Conservation (phyloP, 2,329 filamentous ascomycete genomes). For the Exophiala aquamarina region DNA sequence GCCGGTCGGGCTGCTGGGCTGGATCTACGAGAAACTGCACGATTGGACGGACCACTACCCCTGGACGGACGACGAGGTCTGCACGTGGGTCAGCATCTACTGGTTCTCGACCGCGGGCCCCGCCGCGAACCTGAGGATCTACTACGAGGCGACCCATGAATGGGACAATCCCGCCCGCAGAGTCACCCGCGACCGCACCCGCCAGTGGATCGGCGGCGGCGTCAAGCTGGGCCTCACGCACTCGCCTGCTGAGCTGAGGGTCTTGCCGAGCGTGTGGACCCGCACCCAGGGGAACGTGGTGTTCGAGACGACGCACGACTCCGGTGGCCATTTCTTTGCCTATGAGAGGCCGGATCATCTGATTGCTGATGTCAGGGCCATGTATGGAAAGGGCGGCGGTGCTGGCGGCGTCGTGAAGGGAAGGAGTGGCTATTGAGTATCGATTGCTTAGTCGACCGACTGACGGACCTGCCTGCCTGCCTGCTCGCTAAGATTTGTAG, state of each 20-base stretch:
- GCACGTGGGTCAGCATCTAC: constrained; percentile 74
- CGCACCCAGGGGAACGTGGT: constrained; percentile 53
- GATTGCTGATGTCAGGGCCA: constrained; percentile 45
- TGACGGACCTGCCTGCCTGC: too few species aligned
- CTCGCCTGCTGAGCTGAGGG: constrained; percentile 52
- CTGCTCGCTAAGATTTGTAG: too few species aligned
- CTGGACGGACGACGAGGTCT: constrained; percentile 74
- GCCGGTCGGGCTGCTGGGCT: constrained; percentile 69
- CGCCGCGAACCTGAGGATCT: constrained; percentile 66
- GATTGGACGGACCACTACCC: constrained; percentile 72
- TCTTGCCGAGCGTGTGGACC: constrained; percentile 52
- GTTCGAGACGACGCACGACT: constrained; percentile 42
- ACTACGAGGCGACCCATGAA: constrained; percentile 64
- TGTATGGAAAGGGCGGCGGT: constrained; percentile 47
- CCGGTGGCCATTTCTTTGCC: constrained; percentile 55
- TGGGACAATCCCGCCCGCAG: constrained; percentile 21
- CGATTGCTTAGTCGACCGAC: neutral
- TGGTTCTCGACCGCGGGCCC: constrained; percentile 69
- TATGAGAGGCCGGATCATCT: constrained; percentile 51
- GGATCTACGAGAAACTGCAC: constrained; percentile 79
- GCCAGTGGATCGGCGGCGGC: constrained; percentile 33
- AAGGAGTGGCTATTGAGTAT: constrained; percentile 34
- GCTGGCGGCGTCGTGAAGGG: constrained; percentile 35
- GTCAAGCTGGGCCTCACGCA: constrained; percentile 56
- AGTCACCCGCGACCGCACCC: constrained; percentile 19